phyloP scores from a whole-genome alignment of 2,329 filamentous ascomycete genomes.

The Zasmidium cellare region DNA sequence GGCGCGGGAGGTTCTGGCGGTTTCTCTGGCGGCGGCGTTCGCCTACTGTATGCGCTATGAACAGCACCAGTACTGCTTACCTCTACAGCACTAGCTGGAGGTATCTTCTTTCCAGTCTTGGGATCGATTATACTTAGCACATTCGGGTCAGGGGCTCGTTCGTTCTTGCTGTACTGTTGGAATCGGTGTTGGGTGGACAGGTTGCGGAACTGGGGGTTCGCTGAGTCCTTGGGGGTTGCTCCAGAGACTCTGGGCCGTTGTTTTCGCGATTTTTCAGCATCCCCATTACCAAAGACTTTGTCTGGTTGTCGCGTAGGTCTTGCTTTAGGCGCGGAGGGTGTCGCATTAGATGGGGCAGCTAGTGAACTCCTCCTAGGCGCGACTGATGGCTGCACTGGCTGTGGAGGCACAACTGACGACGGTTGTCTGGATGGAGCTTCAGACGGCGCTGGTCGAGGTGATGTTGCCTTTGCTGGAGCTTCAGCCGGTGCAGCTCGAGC shows the following conservation, averaged over 20 bases:
- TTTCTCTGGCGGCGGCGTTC: conserved; percentile 10
- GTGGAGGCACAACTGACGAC: not conserved
- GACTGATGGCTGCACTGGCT: not conserved
- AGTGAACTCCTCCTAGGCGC: conserved; percentile 13
- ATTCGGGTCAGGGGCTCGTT: conserved; percentile 29
- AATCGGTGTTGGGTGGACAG: conserved; percentile 24
- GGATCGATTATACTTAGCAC: conserved; percentile 30
- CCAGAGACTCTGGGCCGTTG: conserved; percentile 20
- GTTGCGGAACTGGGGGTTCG: conserved; percentile 20
- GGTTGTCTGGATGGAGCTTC: not conserved
- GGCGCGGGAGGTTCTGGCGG: not conserved
- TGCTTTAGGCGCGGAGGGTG: not conserved
- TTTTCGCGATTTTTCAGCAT: conserved; percentile 12
- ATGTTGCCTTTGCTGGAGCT: not conserved
- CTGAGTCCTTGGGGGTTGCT: conserved; percentile 24
- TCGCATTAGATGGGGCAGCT: not conserved
- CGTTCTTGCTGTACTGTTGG: conserved; percentile 26
- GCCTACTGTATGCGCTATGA: conserved; percentile 9
- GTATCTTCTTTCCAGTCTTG: conserved; percentile 27
- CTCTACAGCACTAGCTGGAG: not conserved
- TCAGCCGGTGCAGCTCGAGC: no score
- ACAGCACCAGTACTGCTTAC: not conserved
- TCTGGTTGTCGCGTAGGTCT: not conserved
- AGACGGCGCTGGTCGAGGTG: not conserved
- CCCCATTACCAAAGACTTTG: conserved; percentile 19